Evolutionary conservation across 371 early-diverging fungal genomes (phyloP).

Genomic region (Lichtheimia hyalospora): DNA sequence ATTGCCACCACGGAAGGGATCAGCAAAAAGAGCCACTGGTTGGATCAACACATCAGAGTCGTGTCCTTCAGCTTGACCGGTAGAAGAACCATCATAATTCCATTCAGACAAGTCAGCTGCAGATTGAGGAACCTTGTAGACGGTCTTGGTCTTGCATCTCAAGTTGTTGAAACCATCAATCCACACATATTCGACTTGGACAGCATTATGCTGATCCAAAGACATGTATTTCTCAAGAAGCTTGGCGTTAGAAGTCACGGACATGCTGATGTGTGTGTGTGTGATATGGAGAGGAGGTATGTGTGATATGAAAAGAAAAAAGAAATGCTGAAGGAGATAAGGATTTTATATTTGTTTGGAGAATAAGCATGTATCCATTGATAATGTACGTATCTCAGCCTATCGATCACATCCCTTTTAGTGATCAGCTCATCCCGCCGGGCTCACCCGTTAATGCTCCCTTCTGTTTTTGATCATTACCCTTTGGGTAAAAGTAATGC

Average conservation of each 20-base stretch:
- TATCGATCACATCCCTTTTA: no score
- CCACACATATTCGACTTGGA: slow-evolving; percentile 63
- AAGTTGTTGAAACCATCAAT: slow-evolving; percentile 44
- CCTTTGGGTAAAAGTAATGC: no score
- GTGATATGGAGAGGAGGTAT: slow-evolving; percentile 1
- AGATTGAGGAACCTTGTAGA: slow-evolving; percentile 31
- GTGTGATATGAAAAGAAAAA: not conserved
- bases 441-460: no score
- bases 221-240: slow-evolving; percentile 41
- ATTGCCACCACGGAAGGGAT: slow-evolving; percentile 55
- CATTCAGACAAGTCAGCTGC: slow-evolving; percentile 48
- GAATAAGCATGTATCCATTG: no score
- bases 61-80: slow-evolving; percentile 54
- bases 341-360: no score
- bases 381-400: no score
- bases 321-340: not conserved
- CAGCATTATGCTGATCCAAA: slow-evolving; percentile 38
- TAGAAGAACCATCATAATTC: slow-evolving; percentile 57
- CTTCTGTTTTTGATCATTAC: no score
- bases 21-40: slow-evolving; percentile 52
- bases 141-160: slow-evolving; percentile 44
- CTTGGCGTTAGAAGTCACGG: slow-evolving; percentile 26
- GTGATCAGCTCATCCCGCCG: no score
- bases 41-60: slow-evolving; percentile 56
- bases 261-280: slow-evolving; percentile 12